A percentile compares a stretch with the other conserved stretches of the same genome.
phyloP scores from a whole-genome alignment of 2,329 filamentous ascomycete species.

The Pseudogymnoascus sp. region DNA sequence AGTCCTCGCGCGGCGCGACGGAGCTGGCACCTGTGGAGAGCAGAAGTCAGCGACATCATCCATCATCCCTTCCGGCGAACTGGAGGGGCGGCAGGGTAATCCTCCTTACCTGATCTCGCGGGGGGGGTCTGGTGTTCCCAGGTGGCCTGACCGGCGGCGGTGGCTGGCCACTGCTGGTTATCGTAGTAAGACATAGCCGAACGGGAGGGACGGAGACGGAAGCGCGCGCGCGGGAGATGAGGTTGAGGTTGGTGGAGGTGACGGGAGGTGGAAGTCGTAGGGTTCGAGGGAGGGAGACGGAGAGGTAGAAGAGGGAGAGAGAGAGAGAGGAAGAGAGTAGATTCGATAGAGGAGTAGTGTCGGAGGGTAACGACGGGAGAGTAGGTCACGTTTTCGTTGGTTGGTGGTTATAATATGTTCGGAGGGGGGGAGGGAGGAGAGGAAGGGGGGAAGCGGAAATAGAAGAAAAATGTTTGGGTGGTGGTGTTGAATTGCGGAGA shows the following conservation, averaged over 20 bases:
- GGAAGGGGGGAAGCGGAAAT: slow-evolving; percentile 13
- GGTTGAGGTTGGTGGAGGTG: slow-evolving; percentile 12
- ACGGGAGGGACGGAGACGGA: slow-evolving; percentile 16
- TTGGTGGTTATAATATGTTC: not conserved
- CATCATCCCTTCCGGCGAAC: slow-evolving; percentile 1
- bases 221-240: slow-evolving; percentile 17
- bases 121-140: slow-evolving; percentile 68
- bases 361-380: slow-evolving; percentile 18
- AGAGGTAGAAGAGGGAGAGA: slow-evolving; percentile 9
- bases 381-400: slow-evolving; percentile 9
- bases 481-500: slow-evolving; percentile 17
- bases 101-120: slow-evolving; percentile 57
- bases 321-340: slow-evolving; percentile 16
- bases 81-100: slow-evolving; percentile 4
- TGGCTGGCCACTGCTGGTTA: slow-evolving; percentile 53
- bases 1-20: slow-evolving; percentile 64
- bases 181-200: slow-evolving; percentile 60
- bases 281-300: slow-evolving; percentile 11
- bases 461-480: slow-evolving; percentile 15
- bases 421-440: slow-evolving; percentile 11
- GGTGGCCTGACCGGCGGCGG: slow-evolving; percentile 49
- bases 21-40: slow-evolving; percentile 59
- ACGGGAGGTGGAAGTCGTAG: slow-evolving; percentile 17
- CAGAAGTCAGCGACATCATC: slow-evolving; percentile 15
- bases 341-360: slow-evolving; percentile 20